These are phyloP conservation scores for Mucor circinelloides DNA, from an alignment of 371 early-diverging fungal genomes.

Conservation along the genomic window DNA sequence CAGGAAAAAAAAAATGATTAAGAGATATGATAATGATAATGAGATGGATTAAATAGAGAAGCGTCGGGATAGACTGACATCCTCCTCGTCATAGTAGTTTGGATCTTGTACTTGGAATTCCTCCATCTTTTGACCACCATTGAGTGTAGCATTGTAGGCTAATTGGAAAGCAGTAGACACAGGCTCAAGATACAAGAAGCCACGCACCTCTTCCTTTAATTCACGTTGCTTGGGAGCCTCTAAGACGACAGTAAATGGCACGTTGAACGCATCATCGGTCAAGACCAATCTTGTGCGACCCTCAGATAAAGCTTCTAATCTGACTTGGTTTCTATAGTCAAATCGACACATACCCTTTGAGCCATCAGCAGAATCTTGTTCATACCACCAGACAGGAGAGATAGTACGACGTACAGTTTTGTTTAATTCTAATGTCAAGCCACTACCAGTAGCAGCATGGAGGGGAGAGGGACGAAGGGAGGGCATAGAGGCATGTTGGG, in stretches of 20 bases:
- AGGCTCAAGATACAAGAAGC: conserved; percentile 38
- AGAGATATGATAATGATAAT: background rate
- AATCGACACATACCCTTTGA: conserved; percentile 49
- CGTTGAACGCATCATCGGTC: conserved; percentile 36
- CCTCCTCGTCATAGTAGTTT: conserved; percentile 7
- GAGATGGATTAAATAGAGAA: conserved; percentile 20
- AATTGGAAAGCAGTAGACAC: conserved; percentile 23
- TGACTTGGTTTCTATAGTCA: conserved; percentile 45
- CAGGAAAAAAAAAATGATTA: background rate
- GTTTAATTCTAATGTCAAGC: conserved; percentile 23
- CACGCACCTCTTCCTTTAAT: conserved; percentile 42
- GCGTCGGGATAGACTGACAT: conserved; percentile 12
- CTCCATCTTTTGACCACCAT: conserved; percentile 9
- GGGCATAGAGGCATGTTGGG: conserved; percentile 28
- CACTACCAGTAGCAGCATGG: background rate
- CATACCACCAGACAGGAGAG: conserved; percentile 51
- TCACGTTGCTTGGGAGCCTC: conserved; percentile 34
- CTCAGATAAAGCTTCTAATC: conserved; percentile 50
- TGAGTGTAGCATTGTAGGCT: conserved; percentile 8
- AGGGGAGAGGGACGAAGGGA: background rate
- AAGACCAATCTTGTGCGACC: conserved; percentile 36
- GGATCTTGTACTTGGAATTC: conserved; percentile 7
- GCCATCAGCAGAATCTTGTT: conserved; percentile 43
- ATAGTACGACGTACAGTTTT: conserved; percentile 37
- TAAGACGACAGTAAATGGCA: conserved; percentile 36